phyloP scores from a whole-genome alignment of 352 stramenopile species.

The Pythium angustatum region DNA sequence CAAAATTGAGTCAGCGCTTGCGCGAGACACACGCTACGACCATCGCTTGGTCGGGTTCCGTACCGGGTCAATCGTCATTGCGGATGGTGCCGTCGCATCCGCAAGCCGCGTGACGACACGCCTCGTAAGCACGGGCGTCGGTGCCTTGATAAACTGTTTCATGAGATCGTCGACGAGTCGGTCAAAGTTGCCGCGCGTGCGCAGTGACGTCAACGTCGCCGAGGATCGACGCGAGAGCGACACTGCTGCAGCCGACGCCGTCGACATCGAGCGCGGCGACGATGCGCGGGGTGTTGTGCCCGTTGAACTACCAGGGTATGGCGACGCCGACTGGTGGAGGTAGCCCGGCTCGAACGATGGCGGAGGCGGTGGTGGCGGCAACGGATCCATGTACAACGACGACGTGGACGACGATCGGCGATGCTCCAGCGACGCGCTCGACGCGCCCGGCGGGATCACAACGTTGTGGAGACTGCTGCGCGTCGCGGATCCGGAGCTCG shows the following conservation, averaged over 20 bases:
- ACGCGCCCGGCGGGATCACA: conserved; percentile 26
- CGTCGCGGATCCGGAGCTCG: conserved; percentile 19
- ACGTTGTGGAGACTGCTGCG: conserved; percentile 23
- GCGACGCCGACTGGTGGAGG: conserved; percentile 9
- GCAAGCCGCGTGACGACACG: conserved; percentile 58
- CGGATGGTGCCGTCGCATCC: conserved; percentile 35
- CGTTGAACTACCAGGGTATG: background rate
- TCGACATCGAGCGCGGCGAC: conserved; percentile 18
- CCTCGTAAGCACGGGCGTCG: conserved; percentile 57
- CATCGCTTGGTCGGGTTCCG: too few species aligned
- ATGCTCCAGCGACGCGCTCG: background rate
- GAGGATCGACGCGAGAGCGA: conserved; percentile 26
- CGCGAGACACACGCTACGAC: too few species aligned
- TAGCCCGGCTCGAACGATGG: conserved; percentile 17
- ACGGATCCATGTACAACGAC: conserved; percentile 12
- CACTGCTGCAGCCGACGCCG: conserved; percentile 26
- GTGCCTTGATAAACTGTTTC: conserved; percentile 44
- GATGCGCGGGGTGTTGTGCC: conserved; percentile 1
- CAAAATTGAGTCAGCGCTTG: too few species aligned
- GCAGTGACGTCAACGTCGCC: conserved; percentile 14
- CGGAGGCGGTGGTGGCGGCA: conserved; percentile 30
- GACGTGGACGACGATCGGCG: conserved; percentile 5
- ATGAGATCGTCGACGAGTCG: conserved; percentile 27
- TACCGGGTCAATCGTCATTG: conserved; percentile 27
- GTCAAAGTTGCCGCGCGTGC: conserved; percentile 24